Conservation (phyloP, 768 basidiomycete species). For the Neoboletus magnificus region DNA sequence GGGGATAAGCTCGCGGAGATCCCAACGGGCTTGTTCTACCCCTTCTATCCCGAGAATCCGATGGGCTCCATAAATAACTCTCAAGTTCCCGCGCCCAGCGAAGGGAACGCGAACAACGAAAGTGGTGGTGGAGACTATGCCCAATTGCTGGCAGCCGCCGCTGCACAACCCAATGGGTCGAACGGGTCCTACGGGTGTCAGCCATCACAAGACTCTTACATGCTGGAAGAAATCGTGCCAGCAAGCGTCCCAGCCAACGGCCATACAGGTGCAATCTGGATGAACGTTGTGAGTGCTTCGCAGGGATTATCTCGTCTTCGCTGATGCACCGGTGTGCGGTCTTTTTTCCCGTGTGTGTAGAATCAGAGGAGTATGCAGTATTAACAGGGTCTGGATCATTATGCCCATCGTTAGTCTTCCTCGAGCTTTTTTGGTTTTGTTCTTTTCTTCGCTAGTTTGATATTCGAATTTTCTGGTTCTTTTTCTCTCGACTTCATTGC, state of each 20-base stretch:
- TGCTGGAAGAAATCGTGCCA: conserved; percentile 64
- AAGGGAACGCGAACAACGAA: conserved; percentile 17
- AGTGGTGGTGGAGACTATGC: conserved; percentile 40
- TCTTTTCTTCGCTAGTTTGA: conserved; percentile 2
- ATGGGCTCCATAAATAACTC: conserved; percentile 22
- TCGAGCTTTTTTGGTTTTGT: conserved; percentile 1
- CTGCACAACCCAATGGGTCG: conserved; percentile 51
- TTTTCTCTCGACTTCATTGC: not conserved
- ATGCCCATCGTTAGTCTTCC: not conserved
- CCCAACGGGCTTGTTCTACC: conserved; percentile 70
- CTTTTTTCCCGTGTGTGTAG: conserved; percentile 10
- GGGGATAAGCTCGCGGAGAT: conserved; percentile 55
- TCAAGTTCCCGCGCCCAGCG: conserved; percentile 18
- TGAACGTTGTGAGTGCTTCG: conserved; percentile 41
- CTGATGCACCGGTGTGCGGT: conserved; percentile 27
- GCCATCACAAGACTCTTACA: conserved; percentile 57
- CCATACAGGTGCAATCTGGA: conserved; percentile 39
- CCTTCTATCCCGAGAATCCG: conserved; percentile 64
- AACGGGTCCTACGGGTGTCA: conserved; percentile 53
- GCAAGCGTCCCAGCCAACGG: conserved; percentile 29
- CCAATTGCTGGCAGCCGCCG: conserved; percentile 56
- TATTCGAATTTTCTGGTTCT: not conserved
- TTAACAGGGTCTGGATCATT: conserved; percentile 12
- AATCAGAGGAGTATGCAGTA: conserved; percentile 24
- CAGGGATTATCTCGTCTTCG: conserved; percentile 27